phyloP scores from a whole-genome alignment of 805 yeast genomes.

The Candida insectalens region DNA sequence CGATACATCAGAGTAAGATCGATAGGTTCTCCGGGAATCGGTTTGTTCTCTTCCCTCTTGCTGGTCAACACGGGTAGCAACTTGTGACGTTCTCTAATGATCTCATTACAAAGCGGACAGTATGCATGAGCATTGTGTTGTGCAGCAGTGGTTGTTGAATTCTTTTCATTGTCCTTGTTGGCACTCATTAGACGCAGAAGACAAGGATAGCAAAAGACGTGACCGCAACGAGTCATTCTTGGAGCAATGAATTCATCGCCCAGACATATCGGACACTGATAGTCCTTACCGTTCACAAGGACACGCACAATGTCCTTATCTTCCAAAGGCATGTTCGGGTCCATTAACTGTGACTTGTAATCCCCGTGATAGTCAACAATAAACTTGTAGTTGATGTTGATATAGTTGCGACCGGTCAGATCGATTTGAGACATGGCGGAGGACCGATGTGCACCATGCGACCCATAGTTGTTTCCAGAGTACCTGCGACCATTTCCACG shows the following conservation, averaged over 20 bases:
- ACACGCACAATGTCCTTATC: conserved; percentile 57
- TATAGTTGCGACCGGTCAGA: conserved; percentile 55
- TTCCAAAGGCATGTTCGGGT: conserved; percentile 70
- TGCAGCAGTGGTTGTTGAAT: conserved; percentile 36
- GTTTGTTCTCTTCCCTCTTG: conserved; percentile 48
- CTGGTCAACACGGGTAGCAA: conserved; percentile 56
- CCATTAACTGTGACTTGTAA: conserved; percentile 48
- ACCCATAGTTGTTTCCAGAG: conserved; percentile 6
- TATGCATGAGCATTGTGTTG: conserved; percentile 7
- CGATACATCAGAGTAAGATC: conserved; percentile 59
- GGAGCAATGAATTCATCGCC: conserved; percentile 83
- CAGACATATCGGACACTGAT: conserved; percentile 86
- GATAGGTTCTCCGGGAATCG: conserved; percentile 45
- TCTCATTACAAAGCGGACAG: conserved; percentile 74
- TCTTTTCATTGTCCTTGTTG: conserved; percentile 21
- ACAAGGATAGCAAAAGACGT: conserved; percentile 79
- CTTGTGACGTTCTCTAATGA: conserved; percentile 41
- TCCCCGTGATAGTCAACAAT: conserved; percentile 58
- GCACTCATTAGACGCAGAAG: conserved; percentile 55
- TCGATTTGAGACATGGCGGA: conserved; percentile 21
- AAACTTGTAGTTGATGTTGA: conserved; percentile 79
- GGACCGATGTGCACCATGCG: conserved; percentile 14
- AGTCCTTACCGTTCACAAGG: conserved; percentile 55
- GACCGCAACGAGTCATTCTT: conserved; percentile 93
- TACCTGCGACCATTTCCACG: conserved; percentile 18